Base-by-base conservation (phyloP, 2,329 filamentous ascomycete genomes). In the Fusarium phyllophilum region DNA sequence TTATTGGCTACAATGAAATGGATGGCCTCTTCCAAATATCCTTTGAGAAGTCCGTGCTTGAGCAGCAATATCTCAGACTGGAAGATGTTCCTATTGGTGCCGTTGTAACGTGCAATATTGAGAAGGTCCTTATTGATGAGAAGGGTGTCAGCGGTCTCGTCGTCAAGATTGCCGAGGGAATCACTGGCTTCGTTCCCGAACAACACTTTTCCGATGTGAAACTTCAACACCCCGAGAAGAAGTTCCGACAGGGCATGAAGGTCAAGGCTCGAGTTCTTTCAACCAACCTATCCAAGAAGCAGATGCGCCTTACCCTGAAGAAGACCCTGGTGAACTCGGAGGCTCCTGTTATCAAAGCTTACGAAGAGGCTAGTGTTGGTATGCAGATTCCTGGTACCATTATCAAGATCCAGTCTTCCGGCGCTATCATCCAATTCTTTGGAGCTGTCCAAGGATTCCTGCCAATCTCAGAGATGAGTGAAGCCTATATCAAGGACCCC, bases 381-480 rank as follows among this genome's bases (percentile, higher is more conserved):
- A 89, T 92, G 81, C 93, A 96, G 78, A 91, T 93, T 39, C 93
- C 93, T 13, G 96, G 96, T 66, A 98, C 95, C 2, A 92, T 99
- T 73, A 88, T 97, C 75, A 97, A 93, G 73, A 86, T 99, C 17
- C 86, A 94, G 64, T 84, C 89, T 8, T 90, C 90, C 60, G 96
- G 96, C 67, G 96, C 96, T 17, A 90, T 96, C 24, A 93, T 99
- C 60, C 94, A 97, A 80, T 99, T 98, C 83, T 99, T 97, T 78
- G 94, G 94, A 24, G 84, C 87, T 14, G 86, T 99, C 26, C 90
- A 91, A 74, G 97, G 93, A 14, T 99, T 97, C 85, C 87, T 99
- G 62, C 96, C 96, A 5, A 92, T 97, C 2, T 94, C 94, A 3
- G 96, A 99, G 83, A 99, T 99, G 96, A 98, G 96, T 81, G 96